A percentile compares a stretch with the other conserved stretches of the same genome.
Conservation (phyloP, 2,329 filamentous ascomycete genomes). For the Penicillium sp. region DNA sequence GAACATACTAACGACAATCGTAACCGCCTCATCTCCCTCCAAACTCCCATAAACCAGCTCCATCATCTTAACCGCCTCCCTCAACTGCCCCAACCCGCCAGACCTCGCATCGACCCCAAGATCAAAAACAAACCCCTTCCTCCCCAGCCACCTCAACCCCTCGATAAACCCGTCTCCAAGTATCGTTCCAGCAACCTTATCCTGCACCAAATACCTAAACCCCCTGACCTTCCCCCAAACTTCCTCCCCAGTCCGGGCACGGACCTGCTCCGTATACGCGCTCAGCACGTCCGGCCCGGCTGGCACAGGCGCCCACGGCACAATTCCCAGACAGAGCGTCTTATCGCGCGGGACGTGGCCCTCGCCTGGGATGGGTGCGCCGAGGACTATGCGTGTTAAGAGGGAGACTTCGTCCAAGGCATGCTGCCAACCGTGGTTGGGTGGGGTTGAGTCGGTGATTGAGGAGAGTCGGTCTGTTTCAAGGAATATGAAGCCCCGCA, state of each 20-base stretch:
- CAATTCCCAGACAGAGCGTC: conserved; percentile 62
- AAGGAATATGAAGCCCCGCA: conserved; percentile 74
- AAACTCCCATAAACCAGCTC: conserved; percentile 62
- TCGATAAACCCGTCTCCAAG: conserved; percentile 63
- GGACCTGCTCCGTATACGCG: conserved; percentile 63
- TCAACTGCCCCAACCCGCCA: conserved; percentile 71
- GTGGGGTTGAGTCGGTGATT: conserved; percentile 37
- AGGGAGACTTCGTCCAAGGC: conserved; percentile 71
- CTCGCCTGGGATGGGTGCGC: conserved; percentile 55
- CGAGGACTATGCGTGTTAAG: conserved; percentile 63
- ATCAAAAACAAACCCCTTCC: conserved; percentile 69
- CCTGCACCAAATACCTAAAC: conserved; percentile 79
- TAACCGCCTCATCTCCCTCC: conserved; percentile 49
- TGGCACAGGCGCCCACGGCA: conserved; percentile 84
- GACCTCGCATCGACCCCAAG: conserved; percentile 76
- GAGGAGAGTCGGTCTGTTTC: conserved; percentile 74
- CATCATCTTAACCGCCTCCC: conserved; percentile 69
- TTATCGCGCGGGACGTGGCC: conserved; percentile 55
- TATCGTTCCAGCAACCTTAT: conserved; percentile 66
- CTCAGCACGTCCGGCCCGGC: conserved; percentile 58
- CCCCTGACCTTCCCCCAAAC: conserved; percentile 70
- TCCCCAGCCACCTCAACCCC: conserved; percentile 62
- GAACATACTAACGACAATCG: conserved; percentile 64
- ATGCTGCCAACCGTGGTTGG: conserved; percentile 56
- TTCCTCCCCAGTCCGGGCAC: conserved; percentile 50